Evolutionary conservation across 2,329 filamentous ascomycete species (phyloP).

Genomic region (Fusarium sp.): DNA sequence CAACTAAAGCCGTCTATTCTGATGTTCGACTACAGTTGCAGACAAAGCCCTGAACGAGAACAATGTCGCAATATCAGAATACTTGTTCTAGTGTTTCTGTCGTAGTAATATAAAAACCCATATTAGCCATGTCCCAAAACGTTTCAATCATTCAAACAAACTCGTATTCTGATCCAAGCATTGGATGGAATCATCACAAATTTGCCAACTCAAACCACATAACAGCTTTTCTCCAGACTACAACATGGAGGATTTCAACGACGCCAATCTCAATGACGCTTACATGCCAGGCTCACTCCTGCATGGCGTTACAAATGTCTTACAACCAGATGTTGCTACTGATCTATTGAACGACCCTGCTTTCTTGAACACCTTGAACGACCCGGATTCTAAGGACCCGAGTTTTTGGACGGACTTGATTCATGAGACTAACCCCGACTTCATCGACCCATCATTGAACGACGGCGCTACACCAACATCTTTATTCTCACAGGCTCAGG

Average conservation of each 20-base stretch:
- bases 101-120: constrained; percentile 30
- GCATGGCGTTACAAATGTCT: not conserved
- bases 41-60: constrained; percentile 32
- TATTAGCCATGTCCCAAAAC: not conserved
- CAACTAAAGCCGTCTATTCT: constrained; percentile 8
- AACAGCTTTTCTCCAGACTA: not conserved
- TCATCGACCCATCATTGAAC: not conserved
- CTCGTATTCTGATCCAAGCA: not conserved
- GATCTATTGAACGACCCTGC: not conserved
- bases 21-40: constrained; percentile 6
- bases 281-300: not conserved
- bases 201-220: not conserved
- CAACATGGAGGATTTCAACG: not conserved
- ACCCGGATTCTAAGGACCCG: not conserved
- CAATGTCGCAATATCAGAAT: constrained; percentile 18
- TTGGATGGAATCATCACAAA: not conserved
- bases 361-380: not conserved
- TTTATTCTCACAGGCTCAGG: not conserved
- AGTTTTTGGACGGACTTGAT: not conserved
- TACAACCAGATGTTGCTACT: not conserved
- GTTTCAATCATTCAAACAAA: not conserved
- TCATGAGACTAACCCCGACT: not conserved
- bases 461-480: not conserved
- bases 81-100: not conserved
- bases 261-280: not conserved